Conservation (phyloP, 1,139 yeast genomes). For the Debaryomyces robertsiae region DNA sequence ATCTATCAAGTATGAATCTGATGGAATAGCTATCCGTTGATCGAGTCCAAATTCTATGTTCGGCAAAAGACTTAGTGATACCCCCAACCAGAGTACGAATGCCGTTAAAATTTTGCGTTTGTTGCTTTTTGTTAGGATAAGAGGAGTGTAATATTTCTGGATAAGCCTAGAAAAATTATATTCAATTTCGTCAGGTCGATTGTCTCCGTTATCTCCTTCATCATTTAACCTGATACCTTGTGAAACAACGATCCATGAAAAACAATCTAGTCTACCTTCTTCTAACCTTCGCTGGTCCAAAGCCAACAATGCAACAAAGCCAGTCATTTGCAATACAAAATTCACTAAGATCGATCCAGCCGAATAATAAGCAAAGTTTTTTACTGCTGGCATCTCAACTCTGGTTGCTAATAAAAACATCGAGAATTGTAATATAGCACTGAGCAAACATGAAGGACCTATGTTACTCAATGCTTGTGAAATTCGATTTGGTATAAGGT, state of each 20-base stretch:
- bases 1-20: constrained; percentile 73
- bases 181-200: constrained; percentile 21
- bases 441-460: constrained; percentile 84
- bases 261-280: constrained; percentile 57
- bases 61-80: constrained; percentile 72
- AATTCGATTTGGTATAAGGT: constrained; percentile 52
- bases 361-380: constrained; percentile 87
- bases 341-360: constrained; percentile 84
- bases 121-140: constrained; percentile 50
- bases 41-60: constrained; percentile 76
- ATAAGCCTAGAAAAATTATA: constrained; percentile 32
- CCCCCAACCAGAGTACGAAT: constrained; percentile 64
- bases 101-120: constrained; percentile 52
- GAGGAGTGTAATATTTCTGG: constrained; percentile 46
- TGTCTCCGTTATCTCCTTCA: constrained; percentile 18
- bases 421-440: constrained; percentile 73
- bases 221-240: constrained; percentile 8
- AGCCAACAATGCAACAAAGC: constrained; percentile 72
- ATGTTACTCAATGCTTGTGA: constrained; percentile 66
- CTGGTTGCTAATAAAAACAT: constrained; percentile 78
- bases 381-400: constrained; percentile 94
- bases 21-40: constrained; percentile 85
- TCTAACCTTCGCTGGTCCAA: constrained; percentile 68
- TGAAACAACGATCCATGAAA: constrained; percentile 48
- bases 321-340: constrained; percentile 76